phyloP scores from a whole-genome alignment of 768 basidiomycete species.

The Russula virescens region DNA sequence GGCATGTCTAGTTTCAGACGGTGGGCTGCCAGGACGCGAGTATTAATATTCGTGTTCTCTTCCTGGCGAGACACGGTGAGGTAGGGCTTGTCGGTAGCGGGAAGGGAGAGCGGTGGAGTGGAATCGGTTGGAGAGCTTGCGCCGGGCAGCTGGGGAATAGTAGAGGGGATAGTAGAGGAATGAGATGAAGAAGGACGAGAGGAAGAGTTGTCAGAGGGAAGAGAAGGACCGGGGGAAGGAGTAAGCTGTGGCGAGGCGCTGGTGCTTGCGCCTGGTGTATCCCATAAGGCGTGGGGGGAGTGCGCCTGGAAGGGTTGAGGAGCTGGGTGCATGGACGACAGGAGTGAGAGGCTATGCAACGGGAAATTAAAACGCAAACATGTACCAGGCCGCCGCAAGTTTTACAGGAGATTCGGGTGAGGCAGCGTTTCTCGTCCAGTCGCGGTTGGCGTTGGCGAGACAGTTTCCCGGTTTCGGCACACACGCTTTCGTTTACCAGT shows the following conservation, averaged over 20 bases:
- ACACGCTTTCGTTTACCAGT: not conserved
- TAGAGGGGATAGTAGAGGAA: slow-evolving; percentile 13
- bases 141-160: slow-evolving; percentile 20
- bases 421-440: not conserved
- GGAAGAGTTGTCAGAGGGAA: slow-evolving; percentile 22
- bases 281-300: slow-evolving; percentile 24
- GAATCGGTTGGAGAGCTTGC: slow-evolving; percentile 15
- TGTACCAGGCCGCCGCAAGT: slow-evolving; percentile 20
- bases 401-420: slow-evolving; percentile 22
- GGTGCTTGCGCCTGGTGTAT: slow-evolving; percentile 26
- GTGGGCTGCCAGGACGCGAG: slow-evolving; percentile 11
- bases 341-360: slow-evolving; percentile 20
- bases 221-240: slow-evolving; percentile 15
- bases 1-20: slow-evolving; percentile 19
- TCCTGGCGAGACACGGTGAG: slow-evolving; percentile 11
- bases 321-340: slow-evolving; percentile 22
- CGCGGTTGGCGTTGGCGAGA: not conserved
- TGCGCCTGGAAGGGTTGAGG: slow-evolving; percentile 19
- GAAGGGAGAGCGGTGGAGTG: slow-evolving; percentile 13
- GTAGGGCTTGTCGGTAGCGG: slow-evolving; percentile 6
- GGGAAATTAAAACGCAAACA: slow-evolving; percentile 14
- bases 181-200: slow-evolving; percentile 14
- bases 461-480: slow-evolving; percentile 4
- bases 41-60: slow-evolving; percentile 7
- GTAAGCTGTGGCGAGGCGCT: slow-evolving; percentile 23